Evolutionary conservation across 106 monocot genomes (phyloP).

Genomic region (Platanthera zijinensis): DNA sequence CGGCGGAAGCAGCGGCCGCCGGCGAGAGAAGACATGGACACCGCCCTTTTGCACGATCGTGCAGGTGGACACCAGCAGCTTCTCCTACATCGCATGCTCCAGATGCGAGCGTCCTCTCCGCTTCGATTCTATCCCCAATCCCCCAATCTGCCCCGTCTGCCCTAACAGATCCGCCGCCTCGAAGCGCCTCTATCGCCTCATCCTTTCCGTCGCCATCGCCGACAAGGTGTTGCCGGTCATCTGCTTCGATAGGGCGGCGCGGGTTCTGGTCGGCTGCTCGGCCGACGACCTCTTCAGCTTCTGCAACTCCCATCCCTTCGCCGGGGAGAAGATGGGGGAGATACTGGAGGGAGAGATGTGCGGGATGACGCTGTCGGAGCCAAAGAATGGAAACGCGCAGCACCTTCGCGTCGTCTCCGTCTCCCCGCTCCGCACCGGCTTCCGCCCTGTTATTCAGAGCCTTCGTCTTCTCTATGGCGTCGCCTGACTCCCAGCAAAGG

Average conservation of each 20-base stretch:
- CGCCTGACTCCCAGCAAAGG: neutral
- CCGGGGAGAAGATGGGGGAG: constrained; percentile 32
- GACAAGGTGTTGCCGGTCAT: constrained; percentile 50
- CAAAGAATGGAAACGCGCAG: constrained; percentile 56
- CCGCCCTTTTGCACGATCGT: constrained; percentile 53
- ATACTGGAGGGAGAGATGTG: constrained; percentile 69
- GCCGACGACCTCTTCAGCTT: constrained; percentile 63
- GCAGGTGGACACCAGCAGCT: constrained; percentile 29
- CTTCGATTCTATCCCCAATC: neutral
- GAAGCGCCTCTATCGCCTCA: constrained; percentile 44
- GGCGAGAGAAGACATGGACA: constrained; percentile 28
- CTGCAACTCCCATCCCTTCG: constrained; percentile 31
- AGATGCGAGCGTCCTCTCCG: constrained; percentile 53
- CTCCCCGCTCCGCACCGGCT: constrained; percentile 48
- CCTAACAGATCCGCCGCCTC: constrained; percentile 5
- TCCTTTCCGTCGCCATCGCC: constrained; percentile 47
- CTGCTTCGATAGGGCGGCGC: constrained; percentile 69
- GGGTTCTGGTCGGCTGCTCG: constrained; percentile 51
- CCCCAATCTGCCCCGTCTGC: constrained; percentile 38
- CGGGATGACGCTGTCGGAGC: constrained; percentile 33
- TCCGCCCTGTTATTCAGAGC: constrained; percentile 40
- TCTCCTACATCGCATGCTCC: constrained; percentile 66
- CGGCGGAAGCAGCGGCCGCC: neutral
- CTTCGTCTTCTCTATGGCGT: constrained; percentile 25
- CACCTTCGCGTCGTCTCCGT: constrained; percentile 50